Evolutionary conservation across 257 asterid species (phyloP).

Genomic region (Solanum paucissectum): DNA sequence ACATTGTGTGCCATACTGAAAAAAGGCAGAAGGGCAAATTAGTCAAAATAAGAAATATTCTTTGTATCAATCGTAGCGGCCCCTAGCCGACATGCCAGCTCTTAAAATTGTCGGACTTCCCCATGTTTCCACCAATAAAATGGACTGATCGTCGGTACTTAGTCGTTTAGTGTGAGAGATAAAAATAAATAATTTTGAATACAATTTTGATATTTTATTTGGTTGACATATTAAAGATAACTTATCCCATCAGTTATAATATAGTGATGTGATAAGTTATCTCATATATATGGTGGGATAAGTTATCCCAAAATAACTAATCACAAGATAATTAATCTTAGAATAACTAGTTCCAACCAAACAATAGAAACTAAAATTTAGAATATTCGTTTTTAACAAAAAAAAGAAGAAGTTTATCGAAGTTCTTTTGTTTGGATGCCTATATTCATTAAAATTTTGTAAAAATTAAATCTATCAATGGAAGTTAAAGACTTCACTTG

Average conservation of each 20-base stretch:
- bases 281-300: too few species aligned
- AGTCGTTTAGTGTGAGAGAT: too few species aligned
- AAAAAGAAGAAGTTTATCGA: background rate
- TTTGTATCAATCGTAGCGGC: background rate
- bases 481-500: background rate
- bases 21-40: background rate
- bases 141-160: background rate
- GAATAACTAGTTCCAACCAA: too few species aligned
- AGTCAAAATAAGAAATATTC: background rate
- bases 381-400: background rate
- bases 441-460: background rate
- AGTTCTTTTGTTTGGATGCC: background rate
- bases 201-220: too few species aligned
- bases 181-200: too few species aligned
- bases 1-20: background rate
- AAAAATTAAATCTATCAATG: background rate
- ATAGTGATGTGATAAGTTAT: too few species aligned
- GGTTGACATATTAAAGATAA: too few species aligned
- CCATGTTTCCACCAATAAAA: constrained; percentile 12
- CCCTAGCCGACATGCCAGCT: constrained; percentile 7
- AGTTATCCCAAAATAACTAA: too few species aligned
- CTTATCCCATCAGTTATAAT: accelerated
- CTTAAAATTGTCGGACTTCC: constrained; percentile 4
- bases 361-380: background rate
- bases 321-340: too few species aligned